phyloP scores from a whole-genome alignment of 2,329 filamentous ascomycete species.

The Pseudogymnoascus sp. region DNA sequence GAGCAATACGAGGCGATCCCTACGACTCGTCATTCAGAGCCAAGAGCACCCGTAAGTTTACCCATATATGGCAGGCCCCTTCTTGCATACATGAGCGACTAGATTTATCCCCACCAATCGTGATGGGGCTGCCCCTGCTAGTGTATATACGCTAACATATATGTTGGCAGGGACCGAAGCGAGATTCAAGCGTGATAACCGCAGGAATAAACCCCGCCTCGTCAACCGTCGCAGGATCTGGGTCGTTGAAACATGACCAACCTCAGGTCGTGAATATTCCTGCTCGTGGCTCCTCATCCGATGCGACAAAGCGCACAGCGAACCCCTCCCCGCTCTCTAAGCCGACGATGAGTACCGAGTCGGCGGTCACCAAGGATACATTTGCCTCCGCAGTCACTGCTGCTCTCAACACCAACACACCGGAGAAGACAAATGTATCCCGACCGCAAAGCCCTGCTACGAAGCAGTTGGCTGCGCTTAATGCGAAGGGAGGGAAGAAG shows the following conservation, averaged over 20 bases:
- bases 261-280: constrained; percentile 49
- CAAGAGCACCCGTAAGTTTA: constrained; percentile 50
- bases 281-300: constrained; percentile 53
- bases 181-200: constrained; percentile 39
- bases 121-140: constrained; percentile 7
- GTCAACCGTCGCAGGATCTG: constrained; percentile 25
- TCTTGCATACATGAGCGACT: constrained; percentile 2
- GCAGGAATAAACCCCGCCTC: constrained; percentile 35
- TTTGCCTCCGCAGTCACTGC: constrained; percentile 29
- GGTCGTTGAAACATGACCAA: constrained; percentile 43
- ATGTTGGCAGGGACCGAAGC: constrained; percentile 48
- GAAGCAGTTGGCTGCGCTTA: constrained; percentile 78
- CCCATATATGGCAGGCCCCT: constrained; percentile 1
- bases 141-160: constrained; percentile 1
- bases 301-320: constrained; percentile 51
- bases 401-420: constrained; percentile 25
- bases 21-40: neutral
- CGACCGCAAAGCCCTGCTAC: constrained; percentile 51
- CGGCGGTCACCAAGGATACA: constrained; percentile 34
- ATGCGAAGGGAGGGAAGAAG: constrained; percentile 69
- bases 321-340: constrained; percentile 69
- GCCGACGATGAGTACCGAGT: constrained; percentile 53
- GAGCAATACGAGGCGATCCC: neutral
- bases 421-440: constrained; percentile 15
- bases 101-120: constrained; percentile 10